Evolutionary conservation across 768 basidiomycete genomes (phyloP), one percentile per base, ranked within the genome.

Genomic region (Agaricus sinodeliciosus): DNA sequence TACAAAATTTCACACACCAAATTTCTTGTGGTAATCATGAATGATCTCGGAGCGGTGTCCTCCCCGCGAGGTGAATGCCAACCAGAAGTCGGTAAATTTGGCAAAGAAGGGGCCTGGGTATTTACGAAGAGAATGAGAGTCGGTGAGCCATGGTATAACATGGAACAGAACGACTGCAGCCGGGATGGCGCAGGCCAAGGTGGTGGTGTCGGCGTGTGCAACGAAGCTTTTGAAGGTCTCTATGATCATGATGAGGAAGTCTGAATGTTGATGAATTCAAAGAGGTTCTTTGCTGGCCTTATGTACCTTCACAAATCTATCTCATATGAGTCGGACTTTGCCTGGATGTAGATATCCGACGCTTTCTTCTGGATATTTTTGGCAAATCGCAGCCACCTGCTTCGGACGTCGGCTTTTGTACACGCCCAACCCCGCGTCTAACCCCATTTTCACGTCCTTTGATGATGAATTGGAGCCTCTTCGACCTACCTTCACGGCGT

Each of bases 11-110:
- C 15, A 50, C 75, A 47, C 60, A 85, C 91, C 91, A 54, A 90
- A 79, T 71, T 80, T 82, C 63, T 74, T 61, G 62, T 94, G 91
- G 59, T 86, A 67, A 48, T 78, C 63, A 60, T 94, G 89, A 4
- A 94, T 81, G 13, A 74, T 66, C 58, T 90, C 84, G 5, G 83
- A 88, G 37, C 90, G 80, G 56, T 85, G 84, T 1, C 90, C 89
- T 15, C 74, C 67, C 40, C 80, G 80, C 27, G 75, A 69, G 31
- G 80, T 72, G 58, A 72, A 77, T 34, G 81, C 87, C 12, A 94
- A 69, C 89, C 89, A 93, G 3, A 77, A 55, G 62, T 87, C 83
- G 8, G 85, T 78, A 60, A 90, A 81, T 60, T 76, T 80, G 31
- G 90, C 90, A 7, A 84, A 61, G 52, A 78, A 72, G 0, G 89